These are phyloP conservation scores for Endoconidiophora laricicola DNA, from an alignment of 2,329 filamentous ascomycete genomes.

Conservation along the genomic window DNA sequence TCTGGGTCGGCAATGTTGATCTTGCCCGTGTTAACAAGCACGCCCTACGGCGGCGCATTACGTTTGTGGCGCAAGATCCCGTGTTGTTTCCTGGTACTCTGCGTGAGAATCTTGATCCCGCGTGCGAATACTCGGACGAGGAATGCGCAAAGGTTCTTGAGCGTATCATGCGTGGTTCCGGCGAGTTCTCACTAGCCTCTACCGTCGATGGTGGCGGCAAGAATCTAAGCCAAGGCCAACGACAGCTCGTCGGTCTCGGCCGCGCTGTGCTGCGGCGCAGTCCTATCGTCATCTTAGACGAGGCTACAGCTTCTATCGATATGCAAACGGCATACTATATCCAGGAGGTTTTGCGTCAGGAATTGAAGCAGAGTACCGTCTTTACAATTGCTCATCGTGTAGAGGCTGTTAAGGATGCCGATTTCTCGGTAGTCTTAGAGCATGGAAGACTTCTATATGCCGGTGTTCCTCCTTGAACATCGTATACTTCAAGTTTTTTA, in stretches of 20 bases:
- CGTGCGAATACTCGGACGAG: slow-evolving; percentile 36
- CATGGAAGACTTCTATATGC: slow-evolving; percentile 33
- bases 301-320: slow-evolving; percentile 48
- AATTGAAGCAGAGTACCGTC: slow-evolving; percentile 39
- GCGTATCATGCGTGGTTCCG: slow-evolving; percentile 27
- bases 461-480: too few species aligned
- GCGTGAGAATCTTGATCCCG: slow-evolving; percentile 51
- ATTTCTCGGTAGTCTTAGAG: slow-evolving; percentile 37
- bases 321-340: slow-evolving; percentile 40
- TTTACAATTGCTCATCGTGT: slow-evolving; percentile 51
- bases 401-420: slow-evolving; percentile 43
- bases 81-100: slow-evolving; percentile 43
- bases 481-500: too few species aligned
- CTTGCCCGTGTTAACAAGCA: slow-evolving; percentile 37
- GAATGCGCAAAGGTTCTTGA: slow-evolving; percentile 36
- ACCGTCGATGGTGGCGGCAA: slow-evolving; percentile 41
- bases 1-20: slow-evolving; percentile 37
- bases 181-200: slow-evolving; percentile 30
- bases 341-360: slow-evolving; percentile 38
- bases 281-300: slow-evolving; percentile 45
- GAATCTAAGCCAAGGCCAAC: slow-evolving; percentile 45
- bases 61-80: slow-evolving; percentile 48
- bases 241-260: slow-evolving; percentile 44
- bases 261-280: slow-evolving; percentile 42
- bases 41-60: slow-evolving; percentile 38